A percentile compares a stretch with the other conserved stretches of the same genome.
phyloP scores from a whole-genome alignment of 2,329 filamentous ascomycete species.

The Malbranchea zuffiana region DNA sequence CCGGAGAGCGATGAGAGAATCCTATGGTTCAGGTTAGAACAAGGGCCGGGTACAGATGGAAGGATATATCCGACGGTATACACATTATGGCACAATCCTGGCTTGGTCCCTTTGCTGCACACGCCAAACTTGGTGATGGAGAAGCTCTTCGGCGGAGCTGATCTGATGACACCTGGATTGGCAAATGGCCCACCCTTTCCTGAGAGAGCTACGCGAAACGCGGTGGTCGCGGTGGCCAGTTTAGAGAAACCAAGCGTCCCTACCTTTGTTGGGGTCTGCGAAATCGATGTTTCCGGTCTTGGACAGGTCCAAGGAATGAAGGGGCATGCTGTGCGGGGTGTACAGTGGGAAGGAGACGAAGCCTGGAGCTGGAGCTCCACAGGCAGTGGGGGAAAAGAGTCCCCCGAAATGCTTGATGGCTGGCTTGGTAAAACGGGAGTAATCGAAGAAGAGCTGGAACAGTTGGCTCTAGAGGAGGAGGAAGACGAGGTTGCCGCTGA shows the following conservation, averaged over 20 bases:
- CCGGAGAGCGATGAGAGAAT: constrained; percentile 47
- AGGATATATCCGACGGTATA: constrained; percentile 46
- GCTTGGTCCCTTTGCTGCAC: constrained; percentile 52
- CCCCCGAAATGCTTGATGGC: constrained; percentile 44
- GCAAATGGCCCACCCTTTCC: constrained; percentile 55
- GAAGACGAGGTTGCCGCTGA: constrained; percentile 30
- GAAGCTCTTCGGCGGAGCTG: constrained; percentile 54
- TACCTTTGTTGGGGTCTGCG: constrained; percentile 53
- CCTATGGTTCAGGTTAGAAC: constrained; percentile 54
- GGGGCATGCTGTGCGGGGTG: constrained; percentile 53
- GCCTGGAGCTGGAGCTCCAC: constrained; percentile 53
- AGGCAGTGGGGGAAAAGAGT: constrained; percentile 42
- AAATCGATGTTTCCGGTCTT: constrained; percentile 49
- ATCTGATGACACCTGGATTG: constrained; percentile 59
- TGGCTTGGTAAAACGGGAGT: constrained; percentile 34
- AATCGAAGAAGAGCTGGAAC: constrained; percentile 29
- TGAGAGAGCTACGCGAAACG: constrained; percentile 45
- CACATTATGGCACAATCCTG: constrained; percentile 54
- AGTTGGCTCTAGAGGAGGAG: constrained; percentile 34
- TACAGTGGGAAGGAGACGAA: constrained; percentile 60
- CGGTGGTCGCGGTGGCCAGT: constrained; percentile 53
- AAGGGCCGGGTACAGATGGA: constrained; percentile 35
- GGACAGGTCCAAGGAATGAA: constrained; percentile 48
- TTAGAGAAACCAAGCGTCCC: constrained; percentile 50
- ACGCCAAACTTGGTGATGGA: constrained; percentile 49